phyloP scores from a whole-genome alignment of 2,329 filamentous ascomycete species.

The Trichoderma sp. region DNA sequence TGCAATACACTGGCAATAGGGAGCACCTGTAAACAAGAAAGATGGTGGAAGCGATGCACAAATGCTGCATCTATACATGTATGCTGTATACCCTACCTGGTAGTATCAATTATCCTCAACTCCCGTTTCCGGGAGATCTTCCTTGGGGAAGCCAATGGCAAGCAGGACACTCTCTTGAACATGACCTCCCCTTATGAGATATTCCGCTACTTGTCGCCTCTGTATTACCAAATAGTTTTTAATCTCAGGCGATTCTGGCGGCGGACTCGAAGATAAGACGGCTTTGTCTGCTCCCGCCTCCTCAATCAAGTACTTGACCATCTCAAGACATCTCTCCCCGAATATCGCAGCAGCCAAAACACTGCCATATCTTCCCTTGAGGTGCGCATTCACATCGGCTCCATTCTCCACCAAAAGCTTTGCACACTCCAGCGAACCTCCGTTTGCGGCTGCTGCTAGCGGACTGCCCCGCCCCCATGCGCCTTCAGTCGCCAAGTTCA shows the following conservation, averaged over 20 bases:
- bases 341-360: background rate
- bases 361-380: background rate
- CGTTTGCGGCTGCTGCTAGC: background rate
- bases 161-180: background rate
- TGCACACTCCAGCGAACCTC: background rate
- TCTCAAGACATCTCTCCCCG: rapidly evolving
- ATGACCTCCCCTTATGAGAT: background rate
- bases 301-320: slow-evolving; percentile 9
- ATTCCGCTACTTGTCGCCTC: background rate
- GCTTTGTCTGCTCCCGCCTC: background rate
- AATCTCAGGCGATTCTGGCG: background rate
- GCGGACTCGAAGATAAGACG: background rate
- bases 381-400: background rate
- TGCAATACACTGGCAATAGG: background rate
- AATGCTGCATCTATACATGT: background rate
- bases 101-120: background rate
- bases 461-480: rapidly evolving
- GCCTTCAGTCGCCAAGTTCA: background rate
- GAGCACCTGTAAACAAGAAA: background rate
- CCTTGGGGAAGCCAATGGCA: background rate
- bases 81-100: background rate
- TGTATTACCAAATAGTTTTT: rapidly evolving
- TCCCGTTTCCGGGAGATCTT: background rate
- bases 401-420: background rate
- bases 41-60: background rate